phyloP scores from a whole-genome alignment of 2,329 filamentous ascomycete genomes.

The Aspergillus puulaauensis region DNA sequence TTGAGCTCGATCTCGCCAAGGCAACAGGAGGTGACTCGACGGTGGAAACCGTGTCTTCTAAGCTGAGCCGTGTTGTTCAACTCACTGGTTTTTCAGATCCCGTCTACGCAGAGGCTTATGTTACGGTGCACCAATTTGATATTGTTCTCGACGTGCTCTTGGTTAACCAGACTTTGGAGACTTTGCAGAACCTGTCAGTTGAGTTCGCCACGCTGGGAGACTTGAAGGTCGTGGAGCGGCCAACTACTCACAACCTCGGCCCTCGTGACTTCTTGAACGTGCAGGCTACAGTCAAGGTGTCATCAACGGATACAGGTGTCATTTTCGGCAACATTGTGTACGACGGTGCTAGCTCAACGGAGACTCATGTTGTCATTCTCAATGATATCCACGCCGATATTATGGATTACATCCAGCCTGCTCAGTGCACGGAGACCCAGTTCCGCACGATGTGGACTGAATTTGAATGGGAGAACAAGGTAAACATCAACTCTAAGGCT shows the following conservation, averaged over 20 bases:
- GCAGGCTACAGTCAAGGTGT: constrained; percentile 98
- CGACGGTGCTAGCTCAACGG: constrained; percentile 86
- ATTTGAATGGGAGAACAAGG: constrained; percentile 99
- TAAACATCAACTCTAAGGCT: constrained; percentile 98
- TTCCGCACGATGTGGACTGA: constrained; percentile 99
- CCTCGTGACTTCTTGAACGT: constrained; percentile 98
- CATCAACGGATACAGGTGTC: constrained; percentile 94
- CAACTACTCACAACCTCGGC: constrained; percentile 91
- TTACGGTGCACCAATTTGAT: constrained; percentile 98
- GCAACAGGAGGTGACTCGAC: constrained; percentile 87
- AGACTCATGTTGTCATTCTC: constrained; percentile 94
- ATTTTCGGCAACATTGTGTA: constrained; percentile 99
- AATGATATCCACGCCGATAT: constrained; percentile 99
- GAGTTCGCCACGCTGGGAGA: constrained; percentile 98
- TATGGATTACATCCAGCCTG: constrained; percentile 99
- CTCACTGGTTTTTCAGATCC: constrained; percentile 97
- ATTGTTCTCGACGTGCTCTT: constrained; percentile 95
- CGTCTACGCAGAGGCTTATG: constrained; percentile 98
- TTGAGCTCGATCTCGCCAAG: constrained; percentile 86
- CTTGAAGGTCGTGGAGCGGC: constrained; percentile 94
- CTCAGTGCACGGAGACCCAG: constrained; percentile 93
- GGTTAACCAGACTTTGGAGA: constrained; percentile 96
- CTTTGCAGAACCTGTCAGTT: constrained; percentile 92
- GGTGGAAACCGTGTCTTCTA: constrained; percentile 84
- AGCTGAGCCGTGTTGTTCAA: constrained; percentile 93